These are phyloP conservation scores for Trypanosoma cruzi DNA, from an alignment of 208 protist species.

Conservation along the genomic window DNA sequence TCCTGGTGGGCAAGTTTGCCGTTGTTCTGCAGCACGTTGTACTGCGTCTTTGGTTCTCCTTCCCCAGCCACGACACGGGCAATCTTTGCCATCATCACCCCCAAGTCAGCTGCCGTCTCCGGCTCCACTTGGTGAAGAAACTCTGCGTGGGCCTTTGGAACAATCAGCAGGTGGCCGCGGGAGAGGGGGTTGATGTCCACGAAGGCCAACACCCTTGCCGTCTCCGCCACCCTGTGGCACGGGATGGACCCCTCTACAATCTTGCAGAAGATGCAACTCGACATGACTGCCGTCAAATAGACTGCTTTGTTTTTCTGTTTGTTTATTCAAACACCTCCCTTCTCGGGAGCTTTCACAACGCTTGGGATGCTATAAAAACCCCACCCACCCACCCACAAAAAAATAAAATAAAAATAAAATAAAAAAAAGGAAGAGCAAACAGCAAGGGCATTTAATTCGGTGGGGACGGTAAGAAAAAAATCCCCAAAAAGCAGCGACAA, in stretches of 20 bases:
- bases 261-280: conserved; percentile 86
- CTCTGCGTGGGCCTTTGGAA: conserved; percentile 82
- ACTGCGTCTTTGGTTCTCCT: conserved; percentile 56
- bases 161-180: conserved; percentile 81
- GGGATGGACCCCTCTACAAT: conserved; percentile 82
- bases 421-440: too few relatives aligned
- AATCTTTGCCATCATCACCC: conserved; percentile 54
- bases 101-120: conserved; percentile 73
- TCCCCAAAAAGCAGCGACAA: too few relatives aligned
- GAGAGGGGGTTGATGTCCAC: conserved; percentile 91
- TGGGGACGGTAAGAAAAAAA: too few relatives aligned
- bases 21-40: conserved; percentile 96
- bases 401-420: neutral
- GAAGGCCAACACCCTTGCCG: conserved; percentile 77
- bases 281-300: conserved; percentile 18
- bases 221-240: conserved; percentile 88
- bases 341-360: neutral
- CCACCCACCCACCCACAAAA: too few relatives aligned
- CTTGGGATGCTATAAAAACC: neutral
- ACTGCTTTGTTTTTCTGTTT: conserved; percentile 3
- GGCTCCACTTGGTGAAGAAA: conserved; percentile 77
- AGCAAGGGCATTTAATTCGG: too few relatives aligned
- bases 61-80: conserved; percentile 64
- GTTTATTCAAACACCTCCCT: neutral
- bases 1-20: conserved; percentile 90